phyloP scores from a whole-genome alignment of 352 stramenopile genomes.

The Phytophthora citricola region DNA sequence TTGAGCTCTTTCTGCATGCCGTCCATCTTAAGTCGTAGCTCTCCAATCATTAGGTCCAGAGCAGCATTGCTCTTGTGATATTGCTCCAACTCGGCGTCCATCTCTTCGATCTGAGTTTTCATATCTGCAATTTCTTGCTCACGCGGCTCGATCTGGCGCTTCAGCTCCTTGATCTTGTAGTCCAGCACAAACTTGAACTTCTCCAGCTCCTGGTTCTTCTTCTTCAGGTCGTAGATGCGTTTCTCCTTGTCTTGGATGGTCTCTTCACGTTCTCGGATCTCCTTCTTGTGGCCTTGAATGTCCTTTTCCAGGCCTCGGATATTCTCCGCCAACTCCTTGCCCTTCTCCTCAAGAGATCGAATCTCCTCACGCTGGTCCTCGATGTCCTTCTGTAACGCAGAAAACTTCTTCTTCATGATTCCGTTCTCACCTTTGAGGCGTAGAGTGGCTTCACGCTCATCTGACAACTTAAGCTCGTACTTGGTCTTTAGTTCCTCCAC shows the following conservation, averaged over 20 bases:
- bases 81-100: constrained; percentile 95
- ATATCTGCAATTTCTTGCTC: constrained; percentile 95
- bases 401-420: constrained; percentile 98
- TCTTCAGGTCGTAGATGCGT: constrained; percentile 97
- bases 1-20: constrained; percentile 89
- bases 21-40: constrained; percentile 94
- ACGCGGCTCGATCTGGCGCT: constrained; percentile 95
- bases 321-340: constrained; percentile 93
- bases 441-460: constrained; percentile 91
- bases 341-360: constrained; percentile 89
- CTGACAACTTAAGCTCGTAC: constrained; percentile 92
- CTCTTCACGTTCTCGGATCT: constrained; percentile 94
- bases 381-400: constrained; percentile 93
- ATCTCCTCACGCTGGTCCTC: constrained; percentile 96
- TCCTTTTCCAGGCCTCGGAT: constrained; percentile 94
- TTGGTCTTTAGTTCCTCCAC: constrained; percentile 93
- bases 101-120: constrained; percentile 96
- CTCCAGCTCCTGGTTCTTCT: constrained; percentile 97
- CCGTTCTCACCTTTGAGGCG: constrained; percentile 96
- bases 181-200: constrained; percentile 98
- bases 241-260: constrained; percentile 97
- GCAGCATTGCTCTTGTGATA: constrained; percentile 96
- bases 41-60: constrained; percentile 95
- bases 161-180: constrained; percentile 98
- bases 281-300: constrained; percentile 93